Percentiles rank a stretch among this genome's conserved stretches.
Conservation (phyloP, 2,329 filamentous ascomycete species). For the Colletotrichum higginsianum region DNA sequence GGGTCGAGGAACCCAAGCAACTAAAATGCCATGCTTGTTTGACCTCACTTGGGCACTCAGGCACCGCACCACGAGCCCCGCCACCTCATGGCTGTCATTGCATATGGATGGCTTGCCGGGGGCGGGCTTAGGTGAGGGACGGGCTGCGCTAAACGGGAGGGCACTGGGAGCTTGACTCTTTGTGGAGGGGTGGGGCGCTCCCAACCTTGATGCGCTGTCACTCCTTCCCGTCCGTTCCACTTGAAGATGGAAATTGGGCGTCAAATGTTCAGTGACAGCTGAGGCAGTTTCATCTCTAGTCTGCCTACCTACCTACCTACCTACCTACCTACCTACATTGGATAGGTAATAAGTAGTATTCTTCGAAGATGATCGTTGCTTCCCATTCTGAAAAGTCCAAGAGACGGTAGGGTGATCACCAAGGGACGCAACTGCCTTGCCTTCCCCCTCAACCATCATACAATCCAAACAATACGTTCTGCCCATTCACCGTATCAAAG, state of each 20-base stretch:
- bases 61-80: background rate
- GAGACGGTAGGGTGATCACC: background rate
- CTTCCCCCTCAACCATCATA: background rate
- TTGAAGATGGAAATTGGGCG: slow-evolving; percentile 9
- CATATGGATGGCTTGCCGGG: slow-evolving; percentile 3
- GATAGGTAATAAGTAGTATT: background rate
- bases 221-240: slow-evolving; percentile 1
- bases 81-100: slow-evolving; percentile 13
- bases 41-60: slow-evolving; percentile 15
- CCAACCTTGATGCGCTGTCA: slow-evolving; percentile 32
- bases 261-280: slow-evolving; percentile 4
- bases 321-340: too few relatives aligned
- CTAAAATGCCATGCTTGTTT: background rate
- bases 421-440: background rate
- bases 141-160: slow-evolving; percentile 15
- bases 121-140: slow-evolving; percentile 4
- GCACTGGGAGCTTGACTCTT: slow-evolving; percentile 14
- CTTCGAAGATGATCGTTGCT: background rate
- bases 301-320: too few relatives aligned
- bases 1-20: background rate
- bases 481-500: background rate
- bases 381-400: background rate
- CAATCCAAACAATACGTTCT: background rate
- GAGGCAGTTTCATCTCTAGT: background rate
- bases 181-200: slow-evolving; percentile 20